phyloP scores from a whole-genome alignment of 495 filamentous ascomycete genomes.

The Penicillium lividum region DNA sequence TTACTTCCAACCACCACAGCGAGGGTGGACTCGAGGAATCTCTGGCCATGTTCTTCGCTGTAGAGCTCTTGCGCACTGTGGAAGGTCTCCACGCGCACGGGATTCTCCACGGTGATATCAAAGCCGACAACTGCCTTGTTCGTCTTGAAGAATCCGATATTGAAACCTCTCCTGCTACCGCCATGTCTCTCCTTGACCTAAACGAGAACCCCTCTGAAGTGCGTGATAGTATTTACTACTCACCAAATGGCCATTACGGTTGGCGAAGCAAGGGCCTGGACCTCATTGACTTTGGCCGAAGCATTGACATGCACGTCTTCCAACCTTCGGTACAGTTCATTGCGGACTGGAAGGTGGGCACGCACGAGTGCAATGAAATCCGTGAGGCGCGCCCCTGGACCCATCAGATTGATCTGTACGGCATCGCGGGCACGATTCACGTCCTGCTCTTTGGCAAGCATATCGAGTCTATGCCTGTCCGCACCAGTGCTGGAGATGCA shows the following conservation, averaged over 20 bases:
- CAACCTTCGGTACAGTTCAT: slow-evolving; percentile 77
- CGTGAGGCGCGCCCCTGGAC: slow-evolving; percentile 91
- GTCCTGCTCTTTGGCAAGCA: slow-evolving; percentile 89
- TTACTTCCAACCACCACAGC: slow-evolving; percentile 42
- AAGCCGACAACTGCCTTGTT: slow-evolving; percentile 91
- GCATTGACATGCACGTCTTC: slow-evolving; percentile 91
- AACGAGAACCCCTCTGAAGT: slow-evolving; percentile 47
- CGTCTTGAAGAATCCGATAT: slow-evolving; percentile 62
- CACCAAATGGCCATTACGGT: slow-evolving; percentile 67
- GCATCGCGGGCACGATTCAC: slow-evolving; percentile 83
- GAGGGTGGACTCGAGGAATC: slow-evolving; percentile 79
- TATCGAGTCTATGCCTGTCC: slow-evolving; percentile 73
- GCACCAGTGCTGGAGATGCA: slow-evolving; percentile 25
- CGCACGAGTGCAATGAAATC: slow-evolving; percentile 91
- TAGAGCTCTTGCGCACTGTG: slow-evolving; percentile 88
- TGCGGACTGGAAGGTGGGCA: slow-evolving; percentile 86
- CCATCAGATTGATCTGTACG: slow-evolving; percentile 93
- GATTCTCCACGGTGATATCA: slow-evolving; percentile 91
- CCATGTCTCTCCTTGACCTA: slow-evolving; percentile 37
- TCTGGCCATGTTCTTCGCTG: slow-evolving; percentile 89
- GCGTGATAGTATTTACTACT: slow-evolving; percentile 55
- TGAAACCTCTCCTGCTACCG: slow-evolving; percentile 18
- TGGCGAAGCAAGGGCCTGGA: slow-evolving; percentile 80
- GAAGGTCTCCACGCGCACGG: slow-evolving; percentile 80
- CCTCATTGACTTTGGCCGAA: slow-evolving; percentile 93